These are phyloP conservation scores for Kuraishia piskuri DNA, from an alignment of 805 yeast species.

Conservation along the genomic window DNA sequence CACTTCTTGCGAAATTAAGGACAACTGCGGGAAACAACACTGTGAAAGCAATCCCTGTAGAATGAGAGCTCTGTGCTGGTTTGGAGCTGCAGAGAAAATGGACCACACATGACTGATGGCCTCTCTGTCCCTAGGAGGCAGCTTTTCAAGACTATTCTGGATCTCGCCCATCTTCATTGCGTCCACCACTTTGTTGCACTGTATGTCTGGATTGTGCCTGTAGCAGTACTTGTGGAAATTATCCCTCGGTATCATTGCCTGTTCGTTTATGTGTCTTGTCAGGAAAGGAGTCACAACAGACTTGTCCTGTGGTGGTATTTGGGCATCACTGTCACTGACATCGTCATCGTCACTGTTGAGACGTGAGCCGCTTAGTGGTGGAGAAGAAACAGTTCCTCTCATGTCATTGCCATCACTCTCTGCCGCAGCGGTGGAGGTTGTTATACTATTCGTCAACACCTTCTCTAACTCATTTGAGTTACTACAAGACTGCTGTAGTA, in stretches of 20 bases:
- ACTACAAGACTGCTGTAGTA: neutral
- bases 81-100: conserved; percentile 67
- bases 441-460: neutral
- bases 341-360: neutral
- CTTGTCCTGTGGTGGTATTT: conserved; percentile 1
- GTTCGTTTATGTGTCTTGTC: conserved; percentile 25
- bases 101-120: conserved; percentile 82
- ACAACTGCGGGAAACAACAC: conserved; percentile 92
- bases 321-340: neutral
- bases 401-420: neutral
- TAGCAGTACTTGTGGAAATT: conserved; percentile 72
- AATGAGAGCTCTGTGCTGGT: conserved; percentile 62
- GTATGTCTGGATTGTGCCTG: conserved; percentile 85
- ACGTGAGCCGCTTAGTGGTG: neutral
- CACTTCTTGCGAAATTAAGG: conserved; percentile 77
- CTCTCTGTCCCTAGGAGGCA: conserved; percentile 66
- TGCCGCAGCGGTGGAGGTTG: neutral
- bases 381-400: neutral
- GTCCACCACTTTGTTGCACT: conserved; percentile 63
- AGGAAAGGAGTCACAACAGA: conserved; percentile 26
- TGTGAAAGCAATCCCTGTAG: conserved; percentile 78
- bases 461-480: neutral
- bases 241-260: conserved; percentile 33
- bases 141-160: conserved; percentile 45
- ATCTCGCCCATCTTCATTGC: conserved; percentile 53